Percentiles rank a stretch among this genome's conserved stretches.
phyloP scores from a whole-genome alignment of 2,329 filamentous ascomycete genomes.

The Teratosphaeria pseudoeucalypti region DNA sequence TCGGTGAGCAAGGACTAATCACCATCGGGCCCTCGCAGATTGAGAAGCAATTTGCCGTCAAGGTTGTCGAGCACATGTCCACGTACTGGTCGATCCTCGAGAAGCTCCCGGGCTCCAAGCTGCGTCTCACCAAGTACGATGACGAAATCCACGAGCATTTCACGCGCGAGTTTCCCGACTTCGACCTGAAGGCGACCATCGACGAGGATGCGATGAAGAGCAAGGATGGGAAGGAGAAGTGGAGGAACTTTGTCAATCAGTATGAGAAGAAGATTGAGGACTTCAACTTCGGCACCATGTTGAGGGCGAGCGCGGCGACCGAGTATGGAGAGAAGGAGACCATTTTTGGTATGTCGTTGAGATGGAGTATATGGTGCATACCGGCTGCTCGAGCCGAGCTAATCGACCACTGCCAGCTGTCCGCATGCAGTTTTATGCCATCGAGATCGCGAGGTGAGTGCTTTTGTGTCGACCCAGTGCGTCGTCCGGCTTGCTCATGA shows the following conservation, averaged over 20 bases:
- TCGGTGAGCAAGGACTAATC: not conserved
- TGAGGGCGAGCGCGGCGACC: conserved; percentile 63
- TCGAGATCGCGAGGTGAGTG: conserved; percentile 59
- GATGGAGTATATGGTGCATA: not conserved
- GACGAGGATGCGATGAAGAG: conserved; percentile 97
- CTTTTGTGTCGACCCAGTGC: not conserved
- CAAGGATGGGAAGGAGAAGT: conserved; percentile 84
- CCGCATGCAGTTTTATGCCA: conserved; percentile 75
- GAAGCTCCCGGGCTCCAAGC: conserved; percentile 73
- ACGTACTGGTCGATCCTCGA: conserved; percentile 97
- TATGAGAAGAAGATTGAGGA: conserved; percentile 95
- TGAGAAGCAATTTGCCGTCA: conserved; percentile 98
- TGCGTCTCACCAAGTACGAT: conserved; percentile 88
- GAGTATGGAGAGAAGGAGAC: conserved; percentile 86
- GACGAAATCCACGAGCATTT: conserved; percentile 91
- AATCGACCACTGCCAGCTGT: conserved; percentile 34
- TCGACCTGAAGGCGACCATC: conserved; percentile 70
- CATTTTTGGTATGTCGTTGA: conserved; percentile 62
- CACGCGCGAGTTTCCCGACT: conserved; percentile 79
- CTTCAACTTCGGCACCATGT: conserved; percentile 95
- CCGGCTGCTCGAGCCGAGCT: not conserved
- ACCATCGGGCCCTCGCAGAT: conserved; percentile 42
- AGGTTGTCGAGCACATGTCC: conserved; percentile 91
- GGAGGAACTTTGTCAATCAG: conserved; percentile 85
- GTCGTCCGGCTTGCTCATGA: conserved; percentile 5